phyloP scores from a whole-genome alignment of 495 filamentous ascomycete species.

The Neurospora sp. region DNA sequence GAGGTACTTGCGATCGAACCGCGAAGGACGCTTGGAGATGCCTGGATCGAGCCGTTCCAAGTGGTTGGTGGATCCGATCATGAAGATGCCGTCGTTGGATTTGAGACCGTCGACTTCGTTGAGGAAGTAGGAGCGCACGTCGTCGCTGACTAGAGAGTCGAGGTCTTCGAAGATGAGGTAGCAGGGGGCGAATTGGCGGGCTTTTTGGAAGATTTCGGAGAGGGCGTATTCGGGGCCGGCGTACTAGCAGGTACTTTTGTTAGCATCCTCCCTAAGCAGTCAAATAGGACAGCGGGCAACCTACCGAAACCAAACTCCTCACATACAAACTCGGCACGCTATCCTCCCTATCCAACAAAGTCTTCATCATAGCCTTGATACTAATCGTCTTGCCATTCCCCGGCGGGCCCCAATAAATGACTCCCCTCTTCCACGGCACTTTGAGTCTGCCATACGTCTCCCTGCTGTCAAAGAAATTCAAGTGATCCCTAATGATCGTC shows the following conservation, averaged over 20 bases:
- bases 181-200: conserved; percentile 41
- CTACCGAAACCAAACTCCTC: conserved; percentile 24
- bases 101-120: conserved; percentile 64
- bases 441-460: conserved; percentile 45
- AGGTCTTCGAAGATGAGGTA: conserved; percentile 55
- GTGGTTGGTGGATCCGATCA: conserved; percentile 55
- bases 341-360: conserved; percentile 31
- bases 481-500: conserved; percentile 46
- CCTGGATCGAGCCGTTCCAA: conserved; percentile 49
- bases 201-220: conserved; percentile 37
- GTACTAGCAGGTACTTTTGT: conserved; percentile 12
- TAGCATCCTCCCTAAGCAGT: neutral
- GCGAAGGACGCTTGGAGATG: conserved; percentile 50
- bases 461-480: conserved; percentile 46
- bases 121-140: conserved; percentile 53
- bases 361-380: conserved; percentile 56
- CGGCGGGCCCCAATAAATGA: conserved; percentile 50
- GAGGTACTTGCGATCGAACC: conserved; percentile 56
- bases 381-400: conserved; percentile 62
- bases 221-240: conserved; percentile 37
- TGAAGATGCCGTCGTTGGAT: conserved; percentile 56
- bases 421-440: conserved; percentile 44
- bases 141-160: conserved; percentile 46
- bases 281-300: neutral
- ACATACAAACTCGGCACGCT: conserved; percentile 28